Conservation (phyloP, 306 rosid genomes). For the Medicago lupulina region DNA sequence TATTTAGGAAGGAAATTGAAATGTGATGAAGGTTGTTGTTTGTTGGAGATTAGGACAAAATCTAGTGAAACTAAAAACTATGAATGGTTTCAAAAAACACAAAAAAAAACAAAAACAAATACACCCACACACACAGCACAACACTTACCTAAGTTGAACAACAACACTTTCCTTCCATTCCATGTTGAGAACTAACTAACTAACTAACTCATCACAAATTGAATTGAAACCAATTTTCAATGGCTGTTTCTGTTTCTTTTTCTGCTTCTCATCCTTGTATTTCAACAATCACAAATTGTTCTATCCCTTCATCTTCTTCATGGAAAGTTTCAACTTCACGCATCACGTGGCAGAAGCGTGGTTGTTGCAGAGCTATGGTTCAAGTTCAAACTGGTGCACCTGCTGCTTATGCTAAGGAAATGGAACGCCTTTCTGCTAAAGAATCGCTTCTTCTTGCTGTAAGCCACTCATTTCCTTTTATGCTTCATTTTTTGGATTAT, state of each 20-base stretch:
- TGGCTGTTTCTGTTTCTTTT: slow-evolving; percentile 39
- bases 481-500: neutral
- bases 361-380: slow-evolving; percentile 70
- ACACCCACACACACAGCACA: neutral
- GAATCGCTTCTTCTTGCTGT: slow-evolving; percentile 98
- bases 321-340: slow-evolving; percentile 25
- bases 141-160: no score
- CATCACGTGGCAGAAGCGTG: slow-evolving; percentile 23
- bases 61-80: neutral
- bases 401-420: slow-evolving; percentile 91
- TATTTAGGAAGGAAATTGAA: no score
- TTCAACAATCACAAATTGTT: slow-evolving; percentile 59
- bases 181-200: no score
- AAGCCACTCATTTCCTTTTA: slow-evolving; percentile 31
- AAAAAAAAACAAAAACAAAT: neutral
- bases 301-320: slow-evolving; percentile 51
- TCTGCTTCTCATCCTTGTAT: slow-evolving; percentile 31
- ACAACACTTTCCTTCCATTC: no score
- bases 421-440: slow-evolving; percentile 98
- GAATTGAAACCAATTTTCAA: neutral
- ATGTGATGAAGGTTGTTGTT: neutral
- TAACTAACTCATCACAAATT: no score
- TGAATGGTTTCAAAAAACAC: neutral
- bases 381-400: slow-evolving; percentile 83
- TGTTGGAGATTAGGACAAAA: neutral